Evolutionary conservation across 2,329 filamentous ascomycete species (phyloP).

Genomic region (Chaetomium sp.): DNA sequence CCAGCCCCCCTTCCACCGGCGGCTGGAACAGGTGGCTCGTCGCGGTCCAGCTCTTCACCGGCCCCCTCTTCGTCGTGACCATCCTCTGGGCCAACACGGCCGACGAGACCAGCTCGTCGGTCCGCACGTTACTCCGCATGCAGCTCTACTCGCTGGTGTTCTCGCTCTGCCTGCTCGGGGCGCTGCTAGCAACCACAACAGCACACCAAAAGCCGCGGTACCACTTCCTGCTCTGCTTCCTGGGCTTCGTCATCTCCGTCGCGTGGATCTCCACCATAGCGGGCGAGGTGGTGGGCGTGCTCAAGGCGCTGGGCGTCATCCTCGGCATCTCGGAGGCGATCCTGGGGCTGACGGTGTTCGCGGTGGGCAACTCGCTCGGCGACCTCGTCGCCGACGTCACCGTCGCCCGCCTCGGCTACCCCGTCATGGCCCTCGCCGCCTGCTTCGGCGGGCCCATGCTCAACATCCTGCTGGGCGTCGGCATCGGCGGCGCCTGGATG

Average conservation of each 20-base stretch:
- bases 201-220: slow-evolving; percentile 69
- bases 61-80: slow-evolving; percentile 78
- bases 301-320: slow-evolving; percentile 91
- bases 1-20: neutral
- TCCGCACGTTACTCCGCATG: slow-evolving; percentile 56
- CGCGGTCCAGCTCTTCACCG: slow-evolving; percentile 80
- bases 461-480: slow-evolving; percentile 93
- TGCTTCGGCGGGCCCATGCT: slow-evolving; percentile 99
- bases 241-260: slow-evolving; percentile 88
- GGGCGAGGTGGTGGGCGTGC: slow-evolving; percentile 89
- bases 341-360: slow-evolving; percentile 91
- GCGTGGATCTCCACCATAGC: slow-evolving; percentile 97
- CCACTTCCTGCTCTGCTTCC: slow-evolving; percentile 78
- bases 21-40: slow-evolving; percentile 90
- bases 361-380: slow-evolving; percentile 91
- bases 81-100: slow-evolving; percentile 72
- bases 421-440: slow-evolving; percentile 92
- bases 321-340: slow-evolving; percentile 93
- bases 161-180: slow-evolving; percentile 67
- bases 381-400: slow-evolving; percentile 95
- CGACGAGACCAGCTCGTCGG: slow-evolving; percentile 59
- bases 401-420: slow-evolving; percentile 87
- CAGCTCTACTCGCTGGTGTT: slow-evolving; percentile 66
- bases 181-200: slow-evolving; percentile 70
- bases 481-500: slow-evolving; percentile 88